A percentile compares a stretch with the other conserved stretches of the same genome.
phyloP scores from a whole-genome alignment of 768 basidiomycete genomes.

The Jaapia argillacea region DNA sequence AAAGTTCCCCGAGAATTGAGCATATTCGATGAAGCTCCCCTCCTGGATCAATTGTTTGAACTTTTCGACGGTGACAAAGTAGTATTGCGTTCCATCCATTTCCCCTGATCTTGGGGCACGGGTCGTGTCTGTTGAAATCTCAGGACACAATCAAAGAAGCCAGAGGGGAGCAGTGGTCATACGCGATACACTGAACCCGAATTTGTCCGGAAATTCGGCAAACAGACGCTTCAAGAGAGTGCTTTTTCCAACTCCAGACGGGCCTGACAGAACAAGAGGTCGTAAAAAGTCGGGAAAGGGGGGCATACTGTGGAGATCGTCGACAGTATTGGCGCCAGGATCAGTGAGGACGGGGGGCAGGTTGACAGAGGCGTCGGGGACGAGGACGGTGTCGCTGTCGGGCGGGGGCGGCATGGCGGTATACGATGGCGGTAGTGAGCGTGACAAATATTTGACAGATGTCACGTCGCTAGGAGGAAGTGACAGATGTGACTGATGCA shows the following conservation, averaged over 20 bases:
- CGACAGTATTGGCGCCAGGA: conserved; percentile 1
- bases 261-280: conserved; percentile 84
- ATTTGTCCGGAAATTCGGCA: conserved; percentile 68
- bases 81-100: conserved; percentile 72
- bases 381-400: conserved; percentile 3
- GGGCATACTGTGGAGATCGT: conserved; percentile 15
- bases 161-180: conserved; percentile 6
- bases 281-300: conserved; percentile 37
- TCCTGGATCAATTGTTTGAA: conserved; percentile 64
- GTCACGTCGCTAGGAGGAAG: too few species aligned
- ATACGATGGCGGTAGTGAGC: too few species aligned
- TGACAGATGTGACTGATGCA: too few species aligned
- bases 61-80: conserved; percentile 64
- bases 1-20: conserved; percentile 85
- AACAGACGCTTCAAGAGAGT: conserved; percentile 82
- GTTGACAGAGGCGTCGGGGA: conserved; percentile 4
- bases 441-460: too few species aligned
- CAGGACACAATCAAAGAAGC: background rate
- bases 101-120: conserved; percentile 78
- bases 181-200: conserved; percentile 95
- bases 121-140: conserved; percentile 73
- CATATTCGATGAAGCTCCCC: conserved; percentile 86
- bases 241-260: conserved; percentile 91
- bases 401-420: background rate
- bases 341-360: conserved; percentile 4